phyloP scores from a whole-genome alignment of 805 yeast species.

The Candida patagonica region DNA sequence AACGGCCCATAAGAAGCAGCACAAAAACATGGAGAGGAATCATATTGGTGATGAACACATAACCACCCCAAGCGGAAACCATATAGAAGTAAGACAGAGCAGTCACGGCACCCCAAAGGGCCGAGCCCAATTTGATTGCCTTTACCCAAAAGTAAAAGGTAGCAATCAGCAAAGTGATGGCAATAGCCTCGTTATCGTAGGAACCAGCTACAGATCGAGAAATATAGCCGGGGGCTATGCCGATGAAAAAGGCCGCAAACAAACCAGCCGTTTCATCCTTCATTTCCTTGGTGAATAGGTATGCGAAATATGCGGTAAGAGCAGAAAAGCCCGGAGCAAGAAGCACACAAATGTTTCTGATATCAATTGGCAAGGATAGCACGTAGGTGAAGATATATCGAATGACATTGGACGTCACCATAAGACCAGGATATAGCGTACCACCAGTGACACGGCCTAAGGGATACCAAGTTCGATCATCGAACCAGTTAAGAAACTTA shows the following conservation, averaged over 20 bases:
- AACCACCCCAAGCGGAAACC: conserved; percentile 99
- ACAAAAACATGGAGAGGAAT: conserved; percentile 93
- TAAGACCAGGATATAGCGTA: conserved; percentile 92
- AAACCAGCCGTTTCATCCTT: conserved; percentile 85
- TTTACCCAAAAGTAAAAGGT: conserved; percentile 95
- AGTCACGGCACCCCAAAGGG: conserved; percentile 71
- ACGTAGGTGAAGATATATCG: conserved; percentile 56
- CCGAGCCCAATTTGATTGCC: conserved; percentile 83
- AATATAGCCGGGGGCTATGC: conserved; percentile 97
- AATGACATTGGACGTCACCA: conserved; percentile 93
- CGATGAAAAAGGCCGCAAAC: conserved; percentile 88
- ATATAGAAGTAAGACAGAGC: conserved; percentile 91
- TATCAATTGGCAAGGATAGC: conserved; percentile 76
- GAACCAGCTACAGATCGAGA: conserved; percentile 98
- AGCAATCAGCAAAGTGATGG: conserved; percentile 89
- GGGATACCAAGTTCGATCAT: conserved; percentile 98
- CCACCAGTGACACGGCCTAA: conserved; percentile 99
- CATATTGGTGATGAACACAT: conserved; percentile 95
- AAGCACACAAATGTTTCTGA: conserved; percentile 90
- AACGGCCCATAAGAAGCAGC: conserved; percentile 88
- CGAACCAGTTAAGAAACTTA: conserved; percentile 96
- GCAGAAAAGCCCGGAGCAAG: conserved; percentile 96
- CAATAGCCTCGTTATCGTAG: conserved; percentile 98
- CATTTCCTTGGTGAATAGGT: conserved; percentile 79
- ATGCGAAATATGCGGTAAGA: conserved; percentile 82